phyloP scores from a whole-genome alignment of 495 filamentous ascomycete genomes.

The Penicillium bialowiezense region DNA sequence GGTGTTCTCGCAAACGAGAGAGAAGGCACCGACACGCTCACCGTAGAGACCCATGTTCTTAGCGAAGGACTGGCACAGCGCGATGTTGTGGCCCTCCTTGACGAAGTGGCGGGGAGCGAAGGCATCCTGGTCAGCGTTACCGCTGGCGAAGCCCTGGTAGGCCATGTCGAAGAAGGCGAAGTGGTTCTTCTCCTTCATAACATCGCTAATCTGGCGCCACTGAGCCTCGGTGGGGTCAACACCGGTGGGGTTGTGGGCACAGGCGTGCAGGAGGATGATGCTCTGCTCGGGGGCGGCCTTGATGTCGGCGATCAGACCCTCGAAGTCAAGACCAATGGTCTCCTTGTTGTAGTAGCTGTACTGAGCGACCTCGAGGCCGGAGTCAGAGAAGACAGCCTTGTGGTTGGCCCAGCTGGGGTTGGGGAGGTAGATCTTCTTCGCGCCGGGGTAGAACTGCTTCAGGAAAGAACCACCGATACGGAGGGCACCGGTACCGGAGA shows the following conservation, averaged over 20 bases:
- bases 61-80: constrained; percentile 91
- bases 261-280: constrained; percentile 92
- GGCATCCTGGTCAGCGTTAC: constrained; percentile 87
- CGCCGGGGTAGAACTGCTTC: constrained; percentile 79
- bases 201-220: constrained; percentile 89
- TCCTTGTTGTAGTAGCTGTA: constrained; percentile 99
- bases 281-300: constrained; percentile 82
- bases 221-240: constrained; percentile 91
- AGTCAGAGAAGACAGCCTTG: constrained; percentile 92
- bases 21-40: constrained; percentile 97
- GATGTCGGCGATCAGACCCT: constrained; percentile 88
- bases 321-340: constrained; percentile 96
- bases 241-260: constrained; percentile 97
- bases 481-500: constrained; percentile 95
- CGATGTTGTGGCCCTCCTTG: constrained; percentile 84
- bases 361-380: constrained; percentile 82
- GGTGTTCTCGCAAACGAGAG: constrained; percentile 74
- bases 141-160: constrained; percentile 96
- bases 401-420: constrained; percentile 98
- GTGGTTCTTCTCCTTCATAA: constrained; percentile 84
- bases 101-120: constrained; percentile 92
- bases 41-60: constrained; percentile 99
- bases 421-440: constrained; percentile 94
- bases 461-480: constrained; percentile 94
- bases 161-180: constrained; percentile 99